Evolutionary conservation across 1,139 yeast genomes (phyloP), one percentile per base, ranked within the genome.

Genomic region (Hansenula sp.): DNA sequence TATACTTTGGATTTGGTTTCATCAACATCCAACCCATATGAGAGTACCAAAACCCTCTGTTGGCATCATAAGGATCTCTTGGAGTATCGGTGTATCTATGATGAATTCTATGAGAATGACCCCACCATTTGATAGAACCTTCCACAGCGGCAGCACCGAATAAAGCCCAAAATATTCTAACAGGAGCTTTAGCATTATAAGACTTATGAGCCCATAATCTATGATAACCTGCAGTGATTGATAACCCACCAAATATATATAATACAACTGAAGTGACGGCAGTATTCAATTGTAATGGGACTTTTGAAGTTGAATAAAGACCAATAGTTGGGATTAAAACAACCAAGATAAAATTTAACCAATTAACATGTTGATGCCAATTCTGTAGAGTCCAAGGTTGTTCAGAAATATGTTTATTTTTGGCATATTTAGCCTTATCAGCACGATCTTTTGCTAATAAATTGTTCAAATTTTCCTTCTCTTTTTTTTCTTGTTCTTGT

Each of bases 101-200:
- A 71, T 93, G 99, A 52, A 94, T 80, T 74, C 99, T 83, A 73
- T 93, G 99, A 45, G 94, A 85, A 65, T 93, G 96, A 44, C 94
- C 83, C 99, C 99, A 93, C 99, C 99, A 94, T 71, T 93, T 90
- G 66, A 91, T 84, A 41, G 97, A 90, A 54, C 99, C 99, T 70
- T 93, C 96, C 47, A 89, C 90, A 46, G 97, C 88, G 45, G 96
- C 96, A 38, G 96, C 94, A 47, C 99, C 99, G 54, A 86, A 85
- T 39, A 89, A 70, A 37, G 96, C 95, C 59, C 76, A 84, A 57
- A 85, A 76, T 38, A 88, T 53, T 54, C 85, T 77, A 40, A 89
- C 76, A 8, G 96, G 93, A 57, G 73, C 62, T 42, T 75, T 72
- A 38, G 94, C 97, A 47, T 77, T 77, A 68, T 87, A 93, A 19